Evolutionary conservation across 1,284 basidiomycete genomes (phyloP), one percentile per base, ranked within the genome.

Genomic region (Pterulicium gracile): DNA sequence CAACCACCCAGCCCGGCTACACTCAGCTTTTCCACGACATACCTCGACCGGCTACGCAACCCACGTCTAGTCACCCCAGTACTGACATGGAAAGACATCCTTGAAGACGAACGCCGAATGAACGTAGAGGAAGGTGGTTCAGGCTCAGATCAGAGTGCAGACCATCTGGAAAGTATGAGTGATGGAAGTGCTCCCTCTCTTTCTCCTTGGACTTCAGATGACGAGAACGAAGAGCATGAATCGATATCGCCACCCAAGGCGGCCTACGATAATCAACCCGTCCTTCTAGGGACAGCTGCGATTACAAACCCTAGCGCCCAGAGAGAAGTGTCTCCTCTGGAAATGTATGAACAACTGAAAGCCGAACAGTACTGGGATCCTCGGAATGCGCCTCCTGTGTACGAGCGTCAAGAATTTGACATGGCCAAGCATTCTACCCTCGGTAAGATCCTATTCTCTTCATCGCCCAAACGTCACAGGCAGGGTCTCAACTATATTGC

Each of bases 81-180:
- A 3, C 59, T 83, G 5, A 84, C 79, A 10, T 88, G 83, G 87
- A 68, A 72, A 49, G 72, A 77, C n/a, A 87, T 89, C 46, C 67
- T 88, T 13, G 72, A 72, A 1, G 84, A 85, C 54, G 85, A 88
- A 46, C 82, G 27, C 7, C n/a, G 7, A 32, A 32, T 32, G 10
- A 32, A 32, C 27, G 27, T n/a, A 32, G 27, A n/a, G n/a, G n/a
- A 7, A 32, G 27, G 27, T 7, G n/a, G n/a, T n/a, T 32, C 27
- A 32, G 7, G 10, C n/a, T n/a, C 27, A 7, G 27, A 32, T n/a
- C 10, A 32, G 27, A 32, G n/a, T 32, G 27, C 7, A 7, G 77
- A 87, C 49, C 84, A 87, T 52, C 86, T 84, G 83, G 69, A 84
- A 57, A 81, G 82, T 2, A 72, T 72, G 17, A 75, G 65, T 44